A percentile compares a stretch with the other conserved stretches of the same genome.
phyloP scores from a whole-genome alignment of 352 stramenopile species.

The Phytophthora pinifolia region DNA sequence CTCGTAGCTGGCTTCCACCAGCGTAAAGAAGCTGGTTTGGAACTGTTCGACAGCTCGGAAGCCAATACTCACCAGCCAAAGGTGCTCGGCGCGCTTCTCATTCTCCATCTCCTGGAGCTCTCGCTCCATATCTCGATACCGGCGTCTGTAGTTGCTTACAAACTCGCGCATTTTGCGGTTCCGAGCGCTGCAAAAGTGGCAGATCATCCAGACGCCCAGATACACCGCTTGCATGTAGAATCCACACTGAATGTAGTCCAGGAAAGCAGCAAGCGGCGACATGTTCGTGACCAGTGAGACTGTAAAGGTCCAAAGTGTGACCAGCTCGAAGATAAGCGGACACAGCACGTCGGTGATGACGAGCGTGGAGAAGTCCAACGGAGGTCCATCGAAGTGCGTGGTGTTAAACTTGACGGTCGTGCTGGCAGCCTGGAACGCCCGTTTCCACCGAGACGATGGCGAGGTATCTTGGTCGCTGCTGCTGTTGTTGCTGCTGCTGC shows the following conservation, averaged over 20 bases:
- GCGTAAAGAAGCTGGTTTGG: conserved; percentile 58
- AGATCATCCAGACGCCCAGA: conserved; percentile 77
- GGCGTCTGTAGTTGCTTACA: conserved; percentile 84
- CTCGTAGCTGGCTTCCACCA: conserved; percentile 42
- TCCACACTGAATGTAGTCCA: conserved; percentile 81
- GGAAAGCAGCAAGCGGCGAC: conserved; percentile 69
- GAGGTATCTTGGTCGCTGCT: conserved; percentile 22
- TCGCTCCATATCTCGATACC: conserved; percentile 74
- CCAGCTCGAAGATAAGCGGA: conserved; percentile 76
- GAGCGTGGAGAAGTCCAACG: conserved; percentile 83
- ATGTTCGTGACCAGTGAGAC: conserved; percentile 57
- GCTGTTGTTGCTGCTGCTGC: conserved; percentile 22
- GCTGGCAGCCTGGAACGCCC: conserved; percentile 60
- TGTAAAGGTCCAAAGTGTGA: conserved; percentile 72
- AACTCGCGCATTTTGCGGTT: conserved; percentile 89
- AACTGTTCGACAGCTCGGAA: conserved; percentile 80
- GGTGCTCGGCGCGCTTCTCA: conserved; percentile 79
- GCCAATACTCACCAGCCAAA: conserved; percentile 85
- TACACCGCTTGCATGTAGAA: conserved; percentile 80
- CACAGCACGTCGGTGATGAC: conserved; percentile 85
- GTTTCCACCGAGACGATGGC: conserved; percentile 68
- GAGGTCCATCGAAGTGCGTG: conserved; percentile 78
- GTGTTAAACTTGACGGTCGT: conserved; percentile 75
- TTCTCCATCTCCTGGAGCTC: conserved; percentile 72
- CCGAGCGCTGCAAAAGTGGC: conserved; percentile 83